Evolutionary conservation across 208 protist genomes (phyloP).

Genomic region (Porcisia hertigi): DNA sequence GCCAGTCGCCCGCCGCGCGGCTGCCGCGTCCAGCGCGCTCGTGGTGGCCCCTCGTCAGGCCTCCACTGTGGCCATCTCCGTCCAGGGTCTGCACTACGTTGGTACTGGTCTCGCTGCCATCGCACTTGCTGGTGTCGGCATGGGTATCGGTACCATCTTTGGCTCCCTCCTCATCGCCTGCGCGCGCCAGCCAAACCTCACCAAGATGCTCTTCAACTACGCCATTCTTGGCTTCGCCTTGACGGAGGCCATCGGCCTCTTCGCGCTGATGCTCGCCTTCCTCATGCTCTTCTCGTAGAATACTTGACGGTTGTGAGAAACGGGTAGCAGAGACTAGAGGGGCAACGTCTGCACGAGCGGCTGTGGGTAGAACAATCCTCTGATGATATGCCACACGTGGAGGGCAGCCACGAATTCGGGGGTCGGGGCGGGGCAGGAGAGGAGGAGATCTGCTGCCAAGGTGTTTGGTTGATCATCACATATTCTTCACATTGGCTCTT

Average conservation of each 20-base stretch:
- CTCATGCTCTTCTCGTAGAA: conserved; percentile 93
- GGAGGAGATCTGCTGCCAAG: background rate
- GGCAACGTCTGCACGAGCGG: background rate
- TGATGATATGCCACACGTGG: background rate
- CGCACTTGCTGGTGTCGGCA: conserved; percentile 88
- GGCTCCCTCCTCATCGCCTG: conserved; percentile 83
- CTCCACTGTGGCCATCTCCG: conserved; percentile 87
- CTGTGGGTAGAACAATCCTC: background rate
- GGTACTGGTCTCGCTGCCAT: conserved; percentile 90
- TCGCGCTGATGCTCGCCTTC: conserved; percentile 92
- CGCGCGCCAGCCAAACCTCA: conserved; percentile 89
- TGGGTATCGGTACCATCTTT: conserved; percentile 93
- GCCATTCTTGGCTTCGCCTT: conserved; percentile 92
- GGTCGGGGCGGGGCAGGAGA: background rate
- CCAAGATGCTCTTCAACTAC: conserved; percentile 93
- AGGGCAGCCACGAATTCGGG: background rate
- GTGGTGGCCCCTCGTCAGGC: conserved; percentile 55
- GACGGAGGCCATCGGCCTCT: conserved; percentile 92
- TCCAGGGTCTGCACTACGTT: conserved; percentile 92
- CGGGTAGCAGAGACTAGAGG: background rate
- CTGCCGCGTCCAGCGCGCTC: conserved; percentile 39
- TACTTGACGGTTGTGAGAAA: background rate
- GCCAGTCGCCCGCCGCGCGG: conserved; percentile 53
- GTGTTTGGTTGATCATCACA: background rate
- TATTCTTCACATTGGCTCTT: background rate